Conservation (phyloP, 2,329 filamentous ascomycete genomes). For the Rhinocladiella similis region DNA sequence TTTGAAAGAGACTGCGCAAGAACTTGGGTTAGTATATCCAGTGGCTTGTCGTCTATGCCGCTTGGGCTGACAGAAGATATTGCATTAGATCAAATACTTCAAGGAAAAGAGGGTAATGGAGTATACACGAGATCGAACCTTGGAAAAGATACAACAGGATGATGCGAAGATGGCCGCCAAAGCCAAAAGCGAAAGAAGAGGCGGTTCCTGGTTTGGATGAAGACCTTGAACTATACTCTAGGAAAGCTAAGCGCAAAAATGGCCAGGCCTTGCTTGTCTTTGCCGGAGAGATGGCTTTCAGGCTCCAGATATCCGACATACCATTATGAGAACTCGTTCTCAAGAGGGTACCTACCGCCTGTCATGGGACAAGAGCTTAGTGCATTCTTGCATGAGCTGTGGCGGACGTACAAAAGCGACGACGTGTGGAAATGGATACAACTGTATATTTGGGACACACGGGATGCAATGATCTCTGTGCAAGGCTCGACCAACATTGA, state of each 20-base stretch:
- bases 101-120: slow-evolving; percentile 96
- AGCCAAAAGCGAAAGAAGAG: slow-evolving; percentile 40
- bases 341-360: too few species aligned
- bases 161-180: slow-evolving; percentile 64
- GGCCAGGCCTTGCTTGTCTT: too few species aligned
- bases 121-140: slow-evolving; percentile 75
- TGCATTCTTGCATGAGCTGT: too few species aligned
- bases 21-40: slow-evolving; percentile 72
- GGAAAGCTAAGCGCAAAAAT: too few species aligned
- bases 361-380: too few species aligned
- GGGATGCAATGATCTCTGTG: too few species aligned
- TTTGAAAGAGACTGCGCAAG: slow-evolving; percentile 85
- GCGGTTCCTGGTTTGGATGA: slow-evolving; percentile 30
- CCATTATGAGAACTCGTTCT: not conserved
- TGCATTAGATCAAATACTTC: slow-evolving; percentile 85
- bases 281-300: too few species aligned
- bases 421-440: too few species aligned
- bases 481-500: too few species aligned
- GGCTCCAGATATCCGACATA: not conserved
- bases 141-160: slow-evolving; percentile 73
- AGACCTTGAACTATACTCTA: not conserved
- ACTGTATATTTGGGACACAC: too few species aligned
- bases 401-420: too few species aligned
- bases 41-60: not conserved
- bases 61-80: not conserved